Base-by-base conservation (phyloP, 176 grass and related monocot species). In the Ensete ventricosum region DNA sequence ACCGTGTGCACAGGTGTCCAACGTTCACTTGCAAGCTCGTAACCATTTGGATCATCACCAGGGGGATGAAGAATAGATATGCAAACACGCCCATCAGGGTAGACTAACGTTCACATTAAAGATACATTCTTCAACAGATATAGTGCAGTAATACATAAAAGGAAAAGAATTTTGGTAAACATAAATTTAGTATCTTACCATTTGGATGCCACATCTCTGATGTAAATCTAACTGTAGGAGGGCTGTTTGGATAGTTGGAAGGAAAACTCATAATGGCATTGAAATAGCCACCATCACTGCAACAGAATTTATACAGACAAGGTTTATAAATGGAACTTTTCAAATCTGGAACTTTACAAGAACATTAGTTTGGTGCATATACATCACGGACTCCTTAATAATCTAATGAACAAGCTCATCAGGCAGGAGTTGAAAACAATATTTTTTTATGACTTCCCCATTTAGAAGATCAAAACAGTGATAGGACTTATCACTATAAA, bases 181-280 rank as follows among this genome's bases (percentile, higher is more conserved):
- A 54, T 6, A 23, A 52, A 13, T n/a, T 26, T 52, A 24, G 71
- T 24, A 54, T 53, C 50, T 26, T 25, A 73, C 71, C 71, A 73
- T 73, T 73, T 73, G 71, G 71, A 73, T 73, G 71, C 71, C 71
- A 73, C 71, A 73, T 73, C 52, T 73, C 71, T 73, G 71, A 73
- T 73, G 52, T 73, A 54, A 73, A 73, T 73, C 71, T 54, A 14
- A 73, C 71, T 17, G 71, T 26, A 6, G 71, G 71, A 55, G 71
- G 71, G 52, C 71, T 73, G 52, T 73, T 73, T 21, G 71, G 71
- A 26, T 73, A 73, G 20, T 73, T 73, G 50, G 71, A 23, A 54
- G 71, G 71, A 73, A 73, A 73, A 23, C 51, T 73, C 71, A 73
- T 73, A 9, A 73, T 73, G 54, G 71, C 71, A 54, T 73, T 73